phyloP scores from a whole-genome alignment of 148 eudicot genomes.

The Dysphania ambrosioides region DNA sequence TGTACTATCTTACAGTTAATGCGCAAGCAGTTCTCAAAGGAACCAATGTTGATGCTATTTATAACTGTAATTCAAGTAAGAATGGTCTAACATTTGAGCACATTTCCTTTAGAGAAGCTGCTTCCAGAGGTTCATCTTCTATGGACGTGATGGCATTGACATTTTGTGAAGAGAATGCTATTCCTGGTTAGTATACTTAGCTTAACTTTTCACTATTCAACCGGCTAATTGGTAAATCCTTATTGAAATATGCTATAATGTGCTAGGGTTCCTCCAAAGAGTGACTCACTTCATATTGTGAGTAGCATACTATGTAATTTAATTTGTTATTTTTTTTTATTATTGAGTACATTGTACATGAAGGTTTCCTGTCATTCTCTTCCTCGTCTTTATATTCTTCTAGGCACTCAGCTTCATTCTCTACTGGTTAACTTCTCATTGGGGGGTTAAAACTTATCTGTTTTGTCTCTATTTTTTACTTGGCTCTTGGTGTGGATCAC shows the following conservation, averaged over 20 bases:
- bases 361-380: neutral
- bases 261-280: neutral
- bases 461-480: neutral
- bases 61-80: conserved; percentile 61
- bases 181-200: conserved; percentile 62
- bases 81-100: conserved; percentile 62
- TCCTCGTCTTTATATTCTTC: neutral
- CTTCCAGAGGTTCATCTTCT: conserved; percentile 64
- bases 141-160: conserved; percentile 91
- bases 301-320: neutral
- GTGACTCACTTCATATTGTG: neutral
- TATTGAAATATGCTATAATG: neutral
- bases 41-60: conserved; percentile 59
- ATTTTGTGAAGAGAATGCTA: conserved; percentile 80
- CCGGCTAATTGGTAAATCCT: conserved; percentile 4
- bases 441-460: neutral
- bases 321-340: neutral
- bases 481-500: neutral
- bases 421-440: neutral
- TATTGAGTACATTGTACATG: neutral
- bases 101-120: conserved; percentile 77
- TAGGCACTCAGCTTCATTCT: neutral
- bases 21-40: conserved; percentile 94
- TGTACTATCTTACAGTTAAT: conserved; percentile 54
- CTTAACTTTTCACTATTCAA: neutral